Evolutionary conservation across 805 yeast species (phyloP).

Genomic region (Saturnispora silvae): DNA sequence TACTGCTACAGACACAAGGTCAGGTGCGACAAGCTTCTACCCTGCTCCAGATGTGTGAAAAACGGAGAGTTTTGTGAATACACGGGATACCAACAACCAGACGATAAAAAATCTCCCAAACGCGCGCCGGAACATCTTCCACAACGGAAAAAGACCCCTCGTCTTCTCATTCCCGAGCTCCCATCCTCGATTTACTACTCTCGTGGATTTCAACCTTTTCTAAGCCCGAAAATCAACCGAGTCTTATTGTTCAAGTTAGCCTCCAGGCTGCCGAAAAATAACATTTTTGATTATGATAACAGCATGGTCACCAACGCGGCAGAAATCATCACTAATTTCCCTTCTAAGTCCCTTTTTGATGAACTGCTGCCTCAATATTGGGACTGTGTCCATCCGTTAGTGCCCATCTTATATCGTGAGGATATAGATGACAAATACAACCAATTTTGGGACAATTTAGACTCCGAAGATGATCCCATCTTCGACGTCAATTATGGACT

Average conservation of each 20-base stretch:
- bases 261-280: not conserved
- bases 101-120: too few species aligned
- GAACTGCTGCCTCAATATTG: conserved; percentile 8
- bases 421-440: conserved; percentile 1
- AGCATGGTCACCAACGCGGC: not conserved
- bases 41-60: conserved; percentile 11
- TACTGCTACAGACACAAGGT: conserved; percentile 12
- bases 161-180: too few species aligned
- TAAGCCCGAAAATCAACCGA: conserved; percentile 5
- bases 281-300: conserved; percentile 4
- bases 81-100: too few species aligned
- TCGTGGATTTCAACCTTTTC: conserved; percentile 11
- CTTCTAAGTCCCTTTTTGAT: conserved; percentile 9
- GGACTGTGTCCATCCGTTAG: conserved; percentile 11
- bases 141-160: too few species aligned
- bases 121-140: too few species aligned
- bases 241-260: conserved; percentile 11
- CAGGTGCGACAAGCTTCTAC: conserved; percentile 10
- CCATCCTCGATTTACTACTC: conserved; percentile 11
- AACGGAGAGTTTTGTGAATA: conserved; percentile 10
- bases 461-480: conserved; percentile 1
- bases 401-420: conserved; percentile 10
- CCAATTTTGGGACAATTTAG: conserved; percentile 9
- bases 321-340: conserved; percentile 7
- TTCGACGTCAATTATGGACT: conserved; percentile 11